Evolutionary conservation across 805 yeast species (phyloP).

Genomic region (Suhomyces sp.): DNA sequence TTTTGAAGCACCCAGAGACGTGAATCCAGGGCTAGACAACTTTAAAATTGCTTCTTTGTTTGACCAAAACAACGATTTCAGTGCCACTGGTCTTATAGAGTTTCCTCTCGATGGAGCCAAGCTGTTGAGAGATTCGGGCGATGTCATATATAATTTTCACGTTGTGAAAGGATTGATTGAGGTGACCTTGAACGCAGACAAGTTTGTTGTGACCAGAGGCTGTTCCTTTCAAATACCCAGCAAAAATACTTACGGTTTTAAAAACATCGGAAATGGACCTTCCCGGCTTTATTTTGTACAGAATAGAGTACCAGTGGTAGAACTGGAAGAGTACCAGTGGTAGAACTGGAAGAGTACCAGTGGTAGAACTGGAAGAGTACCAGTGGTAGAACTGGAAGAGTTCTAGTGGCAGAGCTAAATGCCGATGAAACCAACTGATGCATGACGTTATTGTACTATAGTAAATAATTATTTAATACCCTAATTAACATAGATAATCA

Average conservation of each 20-base stretch:
- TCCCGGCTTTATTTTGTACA: slow-evolving; percentile 78
- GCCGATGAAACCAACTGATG: slow-evolving; percentile 2
- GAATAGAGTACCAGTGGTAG: slow-evolving; percentile 35
- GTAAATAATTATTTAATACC: background rate
- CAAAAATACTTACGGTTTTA: slow-evolving; percentile 68
- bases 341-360: slow-evolving; percentile 25
- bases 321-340: slow-evolving; percentile 25
- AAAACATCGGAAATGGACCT: slow-evolving; percentile 54
- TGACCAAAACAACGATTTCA: slow-evolving; percentile 56
- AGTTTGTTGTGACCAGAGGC: slow-evolving; percentile 64
- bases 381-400: slow-evolving; percentile 9
- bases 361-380: slow-evolving; percentile 25
- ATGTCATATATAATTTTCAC: slow-evolving; percentile 69
- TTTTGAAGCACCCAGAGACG: slow-evolving; percentile 38
- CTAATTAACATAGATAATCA: background rate
- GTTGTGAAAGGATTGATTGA: slow-evolving; percentile 70
- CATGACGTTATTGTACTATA: background rate
- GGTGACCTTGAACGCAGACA: slow-evolving; percentile 57
- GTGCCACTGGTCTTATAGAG: slow-evolving; percentile 72
- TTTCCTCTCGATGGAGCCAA: slow-evolving; percentile 63
- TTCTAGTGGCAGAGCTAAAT: too few relatives aligned
- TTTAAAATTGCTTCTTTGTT: slow-evolving; percentile 65
- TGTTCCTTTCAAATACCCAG: slow-evolving; percentile 81
- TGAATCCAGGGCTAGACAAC: slow-evolving; percentile 41
- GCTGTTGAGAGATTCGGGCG: slow-evolving; percentile 57